Evolutionary conservation across 2,329 filamentous ascomycete genomes (phyloP), one percentile per base, ranked within the genome.

Genomic region (Fusarium sp.): DNA sequence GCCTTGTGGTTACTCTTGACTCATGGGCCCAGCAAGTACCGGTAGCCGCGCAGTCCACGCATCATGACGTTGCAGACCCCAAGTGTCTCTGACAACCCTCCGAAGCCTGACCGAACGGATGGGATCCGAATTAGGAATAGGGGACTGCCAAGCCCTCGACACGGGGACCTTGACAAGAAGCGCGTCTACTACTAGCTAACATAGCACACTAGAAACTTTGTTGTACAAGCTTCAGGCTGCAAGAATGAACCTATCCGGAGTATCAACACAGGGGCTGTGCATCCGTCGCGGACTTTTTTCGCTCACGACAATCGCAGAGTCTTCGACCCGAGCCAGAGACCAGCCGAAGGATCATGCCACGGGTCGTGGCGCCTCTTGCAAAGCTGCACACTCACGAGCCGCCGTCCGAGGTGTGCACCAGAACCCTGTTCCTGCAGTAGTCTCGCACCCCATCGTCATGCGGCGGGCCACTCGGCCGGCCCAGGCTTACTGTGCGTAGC

Each of bases 371-470:
- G 54, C 52, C 62, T 69, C 47, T 60, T 66, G 42, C 56, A 56
- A 67, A 57, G 59, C 59, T 69, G 56, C 50, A 42, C 61, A 37
- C 67, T 60, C 69, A 64, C 65, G 61, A 70, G 64, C 71, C 61
- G 74, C 67, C 47, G 42, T 61, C 54, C 54, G 40, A 72, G 64
- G 66, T 66, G 62, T 70, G 65, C 62, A 45, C 63, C 62, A 64
- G 60, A 72, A 62, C 74, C 76, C 71, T 79, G 77, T 78, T 79
- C 77, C 75, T 79, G 76, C 75, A 79, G 71, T 77, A 76, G 75
- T 38, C 64, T 72, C 64, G 72, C 73, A 63, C 66, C 72, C 61
- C 75, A 75, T 76, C 76, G 65, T 76, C 76, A 78, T 78, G 69
- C 56, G 54, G 76, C 77, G 75, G 75, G 68, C 66, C 68, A 29